phyloP scores from a whole-genome alignment of 106 monocot genomes.

The Dendrobium chrysotoxum region DNA sequence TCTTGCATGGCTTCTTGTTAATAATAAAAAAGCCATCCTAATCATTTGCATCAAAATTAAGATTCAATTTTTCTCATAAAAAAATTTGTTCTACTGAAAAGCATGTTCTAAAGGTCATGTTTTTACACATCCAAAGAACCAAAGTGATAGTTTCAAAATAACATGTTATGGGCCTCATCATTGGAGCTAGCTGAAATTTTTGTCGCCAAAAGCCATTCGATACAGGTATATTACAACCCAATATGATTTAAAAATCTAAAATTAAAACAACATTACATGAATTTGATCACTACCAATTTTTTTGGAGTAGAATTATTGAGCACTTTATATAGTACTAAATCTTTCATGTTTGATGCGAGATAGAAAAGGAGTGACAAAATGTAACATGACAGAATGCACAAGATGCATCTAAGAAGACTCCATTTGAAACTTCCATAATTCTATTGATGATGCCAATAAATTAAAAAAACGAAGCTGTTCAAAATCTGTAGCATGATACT shows the following conservation, averaged over 20 bases:
- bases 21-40: not conserved
- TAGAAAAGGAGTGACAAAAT: not conserved
- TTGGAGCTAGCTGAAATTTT: not conserved
- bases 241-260: not conserved
- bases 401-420: not conserved
- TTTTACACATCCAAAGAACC: not conserved
- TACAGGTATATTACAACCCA: not conserved
- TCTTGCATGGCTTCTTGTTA: not conserved
- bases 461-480: not conserved
- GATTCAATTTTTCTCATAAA: not conserved
- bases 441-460: not conserved
- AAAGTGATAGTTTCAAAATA: not conserved
- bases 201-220: not conserved
- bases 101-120: not conserved
- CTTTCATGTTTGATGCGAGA: not conserved
- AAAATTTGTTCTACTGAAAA: not conserved
- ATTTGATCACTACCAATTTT: not conserved
- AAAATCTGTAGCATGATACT: not conserved
- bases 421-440: not conserved
- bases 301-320: not conserved
- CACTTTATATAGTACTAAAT: not conserved
- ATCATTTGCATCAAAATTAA: not conserved
- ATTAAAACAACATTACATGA: not conserved
- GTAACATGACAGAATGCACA: not conserved
- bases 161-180: not conserved